Evolutionary conservation across 176 grass and related monocot species (phyloP), one percentile per base, ranked within the genome.

Genomic region (Themeda triandra): DNA sequence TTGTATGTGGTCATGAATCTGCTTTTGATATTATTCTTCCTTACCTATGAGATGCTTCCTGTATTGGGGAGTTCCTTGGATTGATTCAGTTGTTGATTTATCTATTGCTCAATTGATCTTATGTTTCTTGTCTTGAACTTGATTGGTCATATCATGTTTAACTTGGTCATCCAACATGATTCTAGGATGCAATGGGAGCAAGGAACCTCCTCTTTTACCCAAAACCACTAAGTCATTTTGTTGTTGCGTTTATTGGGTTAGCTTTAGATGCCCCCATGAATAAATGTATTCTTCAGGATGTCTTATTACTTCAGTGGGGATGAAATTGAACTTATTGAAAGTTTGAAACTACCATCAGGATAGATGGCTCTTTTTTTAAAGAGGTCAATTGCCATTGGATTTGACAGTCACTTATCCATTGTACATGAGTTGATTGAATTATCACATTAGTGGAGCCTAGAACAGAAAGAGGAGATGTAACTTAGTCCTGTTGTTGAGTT

Each of bases 211-310:
- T 56, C 6, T 32, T 13, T 0, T 2, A 23, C 46, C 24, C 4
- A 78, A 60, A 60, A 14, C 8, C 42, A 25, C 40, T 13, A 31
- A 66, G 2, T 3, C 56, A 83, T 64, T 63, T 74, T 6, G 27
- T n/a, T 83, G 14, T 11, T 82, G 32, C 44, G 6, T 12, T 13
- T 83, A 33, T 37, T 81, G 9, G 29, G 39, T 65, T 6, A 15
- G 19, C 14, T 65, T 65, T 83, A 12, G 46, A 64, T 66, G 13
- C 33, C 33, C 37, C 23, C 15, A 37, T 66, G 31, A 32, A 76
- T 62, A 84, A 76, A 76, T 76, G 63, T 75, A 31, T 66, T 73
- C 6, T 30, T 86, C 12, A 10, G 41, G 77, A 30, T 37, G 48
- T 60, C 5, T 32, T 63, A 24, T 19, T 63, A 49, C 29, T 63